Evolutionary conservation across 768 basidiomycete genomes (phyloP).

Genomic region (Hortiboletus campestris): DNA sequence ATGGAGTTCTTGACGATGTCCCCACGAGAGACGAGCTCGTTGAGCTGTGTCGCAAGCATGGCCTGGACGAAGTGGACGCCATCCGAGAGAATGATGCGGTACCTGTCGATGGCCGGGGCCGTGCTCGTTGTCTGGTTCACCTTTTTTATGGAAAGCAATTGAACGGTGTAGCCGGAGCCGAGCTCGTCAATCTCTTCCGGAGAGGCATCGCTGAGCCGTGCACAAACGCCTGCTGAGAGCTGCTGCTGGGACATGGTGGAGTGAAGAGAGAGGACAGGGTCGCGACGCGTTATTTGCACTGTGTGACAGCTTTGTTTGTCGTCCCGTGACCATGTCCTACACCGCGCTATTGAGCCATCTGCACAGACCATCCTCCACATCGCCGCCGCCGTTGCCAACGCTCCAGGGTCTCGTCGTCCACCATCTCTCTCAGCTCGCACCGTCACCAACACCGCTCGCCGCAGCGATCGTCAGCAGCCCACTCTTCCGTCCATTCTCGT

Average conservation of each 20-base stretch:
- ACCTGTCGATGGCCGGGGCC: conserved; percentile 48
- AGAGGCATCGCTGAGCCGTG: conserved; percentile 44
- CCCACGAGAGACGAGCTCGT: conserved; percentile 64
- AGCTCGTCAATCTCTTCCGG: conserved; percentile 28
- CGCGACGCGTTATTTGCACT: conserved; percentile 20
- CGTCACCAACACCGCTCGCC: conserved; percentile 33
- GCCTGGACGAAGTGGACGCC: conserved; percentile 84
- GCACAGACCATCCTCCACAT: conserved; percentile 23
- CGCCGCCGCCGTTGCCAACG: conserved; percentile 15
- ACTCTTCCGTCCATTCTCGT: conserved; percentile 31
- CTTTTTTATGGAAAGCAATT: conserved; percentile 82
- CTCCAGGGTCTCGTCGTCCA: conserved; percentile 29
- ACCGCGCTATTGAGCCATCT: conserved; percentile 25
- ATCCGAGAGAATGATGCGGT: conserved; percentile 87
- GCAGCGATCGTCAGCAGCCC: conserved; percentile 32
- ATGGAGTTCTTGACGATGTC: conserved; percentile 64
- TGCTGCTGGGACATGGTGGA: conserved; percentile 42
- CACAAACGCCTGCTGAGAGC: conserved; percentile 57
- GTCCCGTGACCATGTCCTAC: conserved; percentile 17
- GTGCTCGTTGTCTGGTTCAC: conserved; percentile 43
- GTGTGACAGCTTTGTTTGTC: conserved; percentile 11
- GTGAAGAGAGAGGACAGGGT: background rate
- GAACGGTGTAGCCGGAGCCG: conserved; percentile 52
- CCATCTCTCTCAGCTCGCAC: conserved; percentile 27
- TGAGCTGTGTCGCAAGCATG: conserved; percentile 94